Evolutionary conservation across 1,284 basidiomycete species (phyloP).

Genomic region (Porogramme epimiltina): DNA sequence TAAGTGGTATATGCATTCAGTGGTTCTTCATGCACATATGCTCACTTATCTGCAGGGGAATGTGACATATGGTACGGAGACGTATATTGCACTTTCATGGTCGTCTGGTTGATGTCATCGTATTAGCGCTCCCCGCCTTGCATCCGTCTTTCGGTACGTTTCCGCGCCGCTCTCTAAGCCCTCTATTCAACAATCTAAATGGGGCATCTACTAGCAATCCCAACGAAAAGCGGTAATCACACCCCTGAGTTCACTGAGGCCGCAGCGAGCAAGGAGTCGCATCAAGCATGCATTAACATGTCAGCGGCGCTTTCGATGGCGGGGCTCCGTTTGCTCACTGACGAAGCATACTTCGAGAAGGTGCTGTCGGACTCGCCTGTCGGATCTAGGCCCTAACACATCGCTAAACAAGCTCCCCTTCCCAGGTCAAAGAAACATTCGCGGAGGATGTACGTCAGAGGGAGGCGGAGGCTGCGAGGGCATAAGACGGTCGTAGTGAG

Average conservation of each 20-base stretch:
- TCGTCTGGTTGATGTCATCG: not conserved
- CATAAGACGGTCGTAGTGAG: not conserved
- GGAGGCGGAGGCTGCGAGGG: slow-evolving; percentile 13
- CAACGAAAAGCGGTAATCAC: slow-evolving; percentile 70
- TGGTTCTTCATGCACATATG: not conserved
- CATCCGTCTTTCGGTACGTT: slow-evolving; percentile 64
- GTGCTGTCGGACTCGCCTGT: slow-evolving; percentile 32
- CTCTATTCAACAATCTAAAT: too few relatives aligned
- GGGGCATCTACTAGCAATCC: slow-evolving; percentile 64
- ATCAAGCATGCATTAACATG: slow-evolving; percentile 55
- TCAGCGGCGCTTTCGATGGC: slow-evolving; percentile 64
- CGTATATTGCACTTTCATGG: not conserved
- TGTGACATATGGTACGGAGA: slow-evolving; percentile 61
- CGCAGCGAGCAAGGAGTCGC: slow-evolving; percentile 61
- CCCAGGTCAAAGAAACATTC: slow-evolving; percentile 41
- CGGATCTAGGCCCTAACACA: not conserved
- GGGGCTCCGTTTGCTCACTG: slow-evolving; percentile 58
- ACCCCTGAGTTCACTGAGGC: slow-evolving; percentile 64
- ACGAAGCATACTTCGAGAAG: slow-evolving; percentile 57
- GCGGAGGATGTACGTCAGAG: slow-evolving; percentile 33
- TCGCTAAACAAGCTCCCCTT: not conserved
- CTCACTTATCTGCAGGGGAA: slow-evolving; percentile 52
- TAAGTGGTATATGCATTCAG: slow-evolving; percentile 12
- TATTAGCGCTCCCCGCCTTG: slow-evolving; percentile 60
- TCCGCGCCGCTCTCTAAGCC: too few relatives aligned